Conservation (phyloP, 2,329 filamentous ascomycete genomes). For the Beauveria australis region DNA sequence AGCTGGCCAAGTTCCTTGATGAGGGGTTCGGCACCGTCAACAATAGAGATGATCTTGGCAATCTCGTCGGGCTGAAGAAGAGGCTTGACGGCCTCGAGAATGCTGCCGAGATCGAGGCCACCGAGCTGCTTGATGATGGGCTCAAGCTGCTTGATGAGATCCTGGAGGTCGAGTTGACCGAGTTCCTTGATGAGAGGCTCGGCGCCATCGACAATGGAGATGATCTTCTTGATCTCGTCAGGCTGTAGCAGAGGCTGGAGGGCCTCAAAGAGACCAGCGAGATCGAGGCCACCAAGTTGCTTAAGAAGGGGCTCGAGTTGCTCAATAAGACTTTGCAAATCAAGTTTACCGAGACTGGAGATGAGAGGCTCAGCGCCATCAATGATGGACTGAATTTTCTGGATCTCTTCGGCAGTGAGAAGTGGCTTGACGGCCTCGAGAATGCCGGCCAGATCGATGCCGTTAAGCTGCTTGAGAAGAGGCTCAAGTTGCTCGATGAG, state of each 20-base stretch:
- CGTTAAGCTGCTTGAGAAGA: constrained; percentile 20
- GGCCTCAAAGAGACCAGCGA: constrained; percentile 23
- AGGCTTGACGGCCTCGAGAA: constrained; percentile 15
- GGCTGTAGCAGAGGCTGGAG: constrained; percentile 22
- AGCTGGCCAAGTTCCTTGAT: constrained; percentile 10
- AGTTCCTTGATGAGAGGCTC: constrained; percentile 23
- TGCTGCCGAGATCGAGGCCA: constrained; percentile 9
- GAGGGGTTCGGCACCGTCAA: constrained; percentile 8
- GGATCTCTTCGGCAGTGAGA: constrained; percentile 20
- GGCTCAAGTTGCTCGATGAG: constrained; percentile 27
- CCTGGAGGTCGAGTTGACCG: constrained; percentile 20
- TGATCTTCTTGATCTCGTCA: constrained; percentile 20
- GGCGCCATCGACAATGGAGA: constrained; percentile 20
- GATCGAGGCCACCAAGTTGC: constrained; percentile 21
- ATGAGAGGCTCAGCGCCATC: constrained; percentile 19
- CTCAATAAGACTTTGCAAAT: constrained; percentile 25
- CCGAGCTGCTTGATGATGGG: constrained; percentile 13
- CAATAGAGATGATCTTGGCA: constrained; percentile 6
- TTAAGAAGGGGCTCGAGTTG: constrained; percentile 19
- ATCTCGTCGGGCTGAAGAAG: constrained; percentile 10
- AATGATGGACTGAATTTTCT: constrained; percentile 14
- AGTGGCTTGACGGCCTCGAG: constrained; percentile 21
- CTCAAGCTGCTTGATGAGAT: constrained; percentile 16
- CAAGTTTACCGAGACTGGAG: constrained; percentile 23
- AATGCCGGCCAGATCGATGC: constrained; percentile 25